Conservation (phyloP, 1,139 yeast genomes). For the Geotrichum cucujoidarum region DNA sequence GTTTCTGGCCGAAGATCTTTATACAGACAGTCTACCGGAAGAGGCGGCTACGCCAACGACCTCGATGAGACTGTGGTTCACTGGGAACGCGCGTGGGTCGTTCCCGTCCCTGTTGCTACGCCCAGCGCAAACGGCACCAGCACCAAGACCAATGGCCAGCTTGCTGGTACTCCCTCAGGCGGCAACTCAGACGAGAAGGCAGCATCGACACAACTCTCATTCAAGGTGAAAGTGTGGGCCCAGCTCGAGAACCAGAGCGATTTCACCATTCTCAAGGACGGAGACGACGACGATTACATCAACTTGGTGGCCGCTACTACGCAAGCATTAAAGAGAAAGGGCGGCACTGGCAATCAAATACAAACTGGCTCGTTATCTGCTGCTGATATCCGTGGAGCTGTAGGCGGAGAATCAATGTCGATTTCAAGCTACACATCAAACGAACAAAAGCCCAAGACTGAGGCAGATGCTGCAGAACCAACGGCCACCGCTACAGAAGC, state of each 20-base stretch:
- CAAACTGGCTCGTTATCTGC: conserved; percentile 42
- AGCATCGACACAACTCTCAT: conserved; percentile 29
- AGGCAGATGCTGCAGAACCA: background rate
- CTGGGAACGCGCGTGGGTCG: conserved; percentile 33
- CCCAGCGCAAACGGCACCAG: conserved; percentile 4
- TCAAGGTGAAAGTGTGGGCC: conserved; percentile 46
- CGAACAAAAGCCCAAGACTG: conserved; percentile 13
- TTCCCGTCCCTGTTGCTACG: conserved; percentile 20
- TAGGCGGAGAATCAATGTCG: conserved; percentile 49
- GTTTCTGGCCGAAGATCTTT: conserved; percentile 28
- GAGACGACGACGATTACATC: conserved; percentile 41
- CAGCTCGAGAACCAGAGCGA: conserved; percentile 30
- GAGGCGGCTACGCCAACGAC: conserved; percentile 28
- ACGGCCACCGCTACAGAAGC: too few species aligned
- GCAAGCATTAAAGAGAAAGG: conserved; percentile 18
- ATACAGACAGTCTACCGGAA: conserved; percentile 28
- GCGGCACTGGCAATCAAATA: conserved; percentile 8
- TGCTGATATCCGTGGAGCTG: conserved; percentile 62
- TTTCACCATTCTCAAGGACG: conserved; percentile 33
- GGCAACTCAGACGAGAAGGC: background rate
- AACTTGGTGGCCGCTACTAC: conserved; percentile 28
- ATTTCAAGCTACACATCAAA: conserved; percentile 33
- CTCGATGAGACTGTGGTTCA: conserved; percentile 29
- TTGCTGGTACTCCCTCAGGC: background rate
- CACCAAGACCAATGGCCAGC: background rate